Base-by-base conservation (phyloP, 2,329 filamentous ascomycete species). In the Pseudocercospora macadamiae region DNA sequence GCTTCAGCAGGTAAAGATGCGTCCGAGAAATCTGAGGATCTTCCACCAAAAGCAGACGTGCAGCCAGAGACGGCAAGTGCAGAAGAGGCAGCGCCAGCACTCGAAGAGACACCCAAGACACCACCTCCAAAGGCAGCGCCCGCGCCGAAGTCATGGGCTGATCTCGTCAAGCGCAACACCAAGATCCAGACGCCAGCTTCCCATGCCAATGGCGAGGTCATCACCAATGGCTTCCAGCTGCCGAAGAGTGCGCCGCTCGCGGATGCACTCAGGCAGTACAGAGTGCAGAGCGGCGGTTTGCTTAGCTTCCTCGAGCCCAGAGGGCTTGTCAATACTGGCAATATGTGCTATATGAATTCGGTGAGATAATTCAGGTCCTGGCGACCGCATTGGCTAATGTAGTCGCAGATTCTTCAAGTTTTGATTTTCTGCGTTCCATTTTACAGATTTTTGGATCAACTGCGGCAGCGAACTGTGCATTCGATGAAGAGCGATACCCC, bases 261-360 rank as follows among this genome's bases (percentile, higher is more conserved):
- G 3, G 90, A 97, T 66, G 90, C 90, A 32, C 81, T 99, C 53
- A 83, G 83, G 51, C 84, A 85, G 25, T 95, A 93, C 73, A 84
- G 83, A 54, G 86, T 92, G 21, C 83, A 85, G 57, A 80, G 81
- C 34, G 82, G 82, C 47, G 79, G 82, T 58, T 90, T 89, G 68
- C 80, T 93, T 65, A 82, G 89, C 16, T 97, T 97, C 71, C 82
- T 99, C 51, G 91, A 97, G 76, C 95, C 95, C 51, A 86, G 93
- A 66, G 95, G 95, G 49, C 83, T 99, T 71, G 90, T 96, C 66
- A 99, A 99, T 77, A 96, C 93, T 37, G 95, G 95, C 51, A 97
- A 99, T 73, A 96, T 97, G 90, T 99, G 95, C 77, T 99, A 99
- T 78, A 97, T 99, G 95, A 99, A 97, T 80, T 97, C 95, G 64